Evolutionary conservation across 2,329 filamentous ascomycete species (phyloP), one percentile per base, ranked within the genome.

Genomic region (Xylogone sp.): DNA sequence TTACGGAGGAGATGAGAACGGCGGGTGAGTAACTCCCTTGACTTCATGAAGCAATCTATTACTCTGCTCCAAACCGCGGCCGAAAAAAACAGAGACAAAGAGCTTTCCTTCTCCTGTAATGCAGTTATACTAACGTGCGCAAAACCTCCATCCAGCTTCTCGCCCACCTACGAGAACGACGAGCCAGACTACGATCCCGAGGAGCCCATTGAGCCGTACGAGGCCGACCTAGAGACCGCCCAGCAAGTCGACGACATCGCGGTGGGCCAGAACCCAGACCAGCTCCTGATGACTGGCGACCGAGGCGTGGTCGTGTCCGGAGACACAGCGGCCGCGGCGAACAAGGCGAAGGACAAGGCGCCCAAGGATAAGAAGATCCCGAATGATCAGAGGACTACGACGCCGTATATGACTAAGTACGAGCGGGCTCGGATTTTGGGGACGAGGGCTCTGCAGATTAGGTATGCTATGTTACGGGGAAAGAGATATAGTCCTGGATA

Each of bases 351-450:
- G 67, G 77, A 81, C 49, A 81, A 79, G 66, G 75, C 76, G 46
- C 73, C 78, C 65, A 84, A 84, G 66, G 82, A 92, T 73, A 97
- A 95, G 81, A 95, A 90, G 74, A 93, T 99, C 46, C 82, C 91
- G 51, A 88, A 90, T 60, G 88, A 92, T 59, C 83, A 96, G 72
- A 84, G 94, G 63, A 88, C 83, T 21, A 99, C 94, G 8, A 99
- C 94, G 22, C 94, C 93, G 2, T 99, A 97, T 75, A 96, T 99
- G 93, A 99, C 94, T 60, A 99, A 99, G 76, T 99, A 99, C 73
- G 94, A 99, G 78, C 83, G 86, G 62, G 94, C 94, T 57, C 85
- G 94, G 66, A 93, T 99, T 53, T 75, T 99, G 58, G 94, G 94
- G 45, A 97, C 94, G 42, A 81, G 94, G 60, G 94, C 94, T 42